A percentile compares a stretch with the other conserved stretches of the same genome.
Conservation (phyloP, 257 asterid species). For the Capsicum rhomboideum region DNA sequence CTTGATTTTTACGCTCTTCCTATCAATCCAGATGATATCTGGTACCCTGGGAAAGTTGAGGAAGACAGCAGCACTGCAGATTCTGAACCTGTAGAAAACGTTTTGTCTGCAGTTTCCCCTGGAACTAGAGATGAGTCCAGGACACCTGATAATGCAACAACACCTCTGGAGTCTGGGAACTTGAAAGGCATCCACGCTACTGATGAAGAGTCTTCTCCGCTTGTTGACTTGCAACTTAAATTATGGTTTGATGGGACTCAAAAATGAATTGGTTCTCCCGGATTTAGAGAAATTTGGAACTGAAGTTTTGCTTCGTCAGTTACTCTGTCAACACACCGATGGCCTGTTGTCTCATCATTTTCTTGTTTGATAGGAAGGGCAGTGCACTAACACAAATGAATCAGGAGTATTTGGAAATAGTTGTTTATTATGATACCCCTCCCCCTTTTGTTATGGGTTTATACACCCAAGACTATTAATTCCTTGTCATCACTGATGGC, state of each 20-base stretch:
- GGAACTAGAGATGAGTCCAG: background rate
- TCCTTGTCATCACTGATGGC: no score
- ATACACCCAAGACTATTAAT: background rate
- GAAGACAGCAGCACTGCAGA: background rate
- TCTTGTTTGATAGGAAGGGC: background rate
- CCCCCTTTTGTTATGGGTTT: background rate
- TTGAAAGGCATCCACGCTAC: background rate
- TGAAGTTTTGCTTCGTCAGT: background rate
- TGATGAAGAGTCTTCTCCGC: background rate
- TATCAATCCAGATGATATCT: background rate
- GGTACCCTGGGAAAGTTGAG: constrained; percentile 28
- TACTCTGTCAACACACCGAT: background rate
- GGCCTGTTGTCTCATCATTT: background rate
- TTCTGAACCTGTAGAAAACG: constrained; percentile 6
- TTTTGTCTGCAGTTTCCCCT: background rate
- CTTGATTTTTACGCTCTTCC: background rate
- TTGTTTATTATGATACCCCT: background rate
- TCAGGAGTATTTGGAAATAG: background rate
- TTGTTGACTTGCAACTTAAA: background rate
- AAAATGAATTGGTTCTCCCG: background rate
- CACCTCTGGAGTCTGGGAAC: constrained; percentile 12
- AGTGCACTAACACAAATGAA: background rate
- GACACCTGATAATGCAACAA: background rate
- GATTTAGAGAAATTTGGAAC: background rate
- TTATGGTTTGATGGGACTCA: background rate